Base-by-base conservation (phyloP, 257 asterid species). In the Solanum stenotomum region DNA sequence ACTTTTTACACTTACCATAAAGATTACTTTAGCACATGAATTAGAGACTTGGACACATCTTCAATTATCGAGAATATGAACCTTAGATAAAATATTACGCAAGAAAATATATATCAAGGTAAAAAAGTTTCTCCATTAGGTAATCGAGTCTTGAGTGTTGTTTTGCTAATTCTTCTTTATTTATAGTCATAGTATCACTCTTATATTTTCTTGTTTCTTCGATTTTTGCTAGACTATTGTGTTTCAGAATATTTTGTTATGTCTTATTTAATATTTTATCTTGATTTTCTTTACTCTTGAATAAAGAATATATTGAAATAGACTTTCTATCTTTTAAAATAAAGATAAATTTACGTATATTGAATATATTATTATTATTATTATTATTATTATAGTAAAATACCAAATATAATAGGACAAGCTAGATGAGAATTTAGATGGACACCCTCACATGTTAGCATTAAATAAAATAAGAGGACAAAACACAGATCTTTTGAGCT, bases 401-500 rank as follows among this genome's bases (percentile, higher is more conserved):
- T 63, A 63, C 33, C 1, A 63, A 0, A 10, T 71, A 71, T 71
- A 31, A 16, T 31, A 71, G 14, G 78, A 31, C 40, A 71, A 59
- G 25, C 1, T 13, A 23, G 8, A 13, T n/a, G 37, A 6, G 67
- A 44, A 44, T 79, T 72, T 29, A 46, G 14, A 27, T 81, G 70
- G 68, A 46, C 42, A 29, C 7, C 29, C 2, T 12, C 68, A 81
- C 44, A 89, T 49, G 85, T 12, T 65, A 12, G 27, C 38, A 83
- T 49, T 85, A 68, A 85, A 78, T 52, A 77, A 52, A 85, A 70
- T 22, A 49, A 42, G 56, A 81, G 18, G 83, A 88, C 86, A 88
- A 88, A 88, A 40, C 22, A 86, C 31, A 86, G 75, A 86, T 88
- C 83, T 89, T 75, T 42, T 23, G 52, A 34, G 38, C 82, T 31